Evolutionary conservation across 306 rosid species (phyloP), one percentile per base, ranked within the genome.

Genomic region (Alnus glutinosa): DNA sequence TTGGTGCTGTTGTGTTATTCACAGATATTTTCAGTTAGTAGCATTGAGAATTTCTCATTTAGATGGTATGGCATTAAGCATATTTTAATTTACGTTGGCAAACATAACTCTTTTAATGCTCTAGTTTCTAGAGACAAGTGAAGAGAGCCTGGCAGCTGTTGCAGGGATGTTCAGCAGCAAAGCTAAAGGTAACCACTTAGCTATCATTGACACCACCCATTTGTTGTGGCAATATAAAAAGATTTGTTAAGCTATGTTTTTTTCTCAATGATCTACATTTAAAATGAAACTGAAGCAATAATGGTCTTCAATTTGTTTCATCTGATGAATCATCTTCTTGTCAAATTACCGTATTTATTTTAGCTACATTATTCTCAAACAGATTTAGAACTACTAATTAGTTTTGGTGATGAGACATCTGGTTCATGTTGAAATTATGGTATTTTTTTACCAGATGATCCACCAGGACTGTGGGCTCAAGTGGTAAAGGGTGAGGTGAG

Each of bases 151-250:
- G 87, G 92, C 97, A 70, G 98, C 98, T 78, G 98, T 94, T 69
- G 98, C 98, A 79, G 98, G 98, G 81, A 94, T 94, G 97, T 94
- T 94, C 86, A 92, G 96, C 87, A 94, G 97, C 92, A 94, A 94
- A 88, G 98, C 98, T 77, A 94, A 92, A 89, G 98, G 98, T 94
- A 87, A 83, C 77, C n/a, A 51, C 75, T 70, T 84, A 42, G 72
- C 28, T 67, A 19, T 67, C 72, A 67, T 19, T 39, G 30, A 64
- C 72, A 18, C 16, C 44, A 9, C 50, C 51, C 11, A 37, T 67
- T 18, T 39, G 39, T 62, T 12, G n/a, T 62, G 69, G 46, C 69
- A 62, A 4, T 32, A 32, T 14, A 4, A 28, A 62, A 19, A 4
- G 37, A 42, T 42, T 34, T 13, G 0, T 54, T 15, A 13, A 54